A percentile compares a stretch with the other conserved stretches of the same genome.
phyloP scores from a whole-genome alignment of 208 protist genomes.

The Naegleria lovaniensis region DNA sequence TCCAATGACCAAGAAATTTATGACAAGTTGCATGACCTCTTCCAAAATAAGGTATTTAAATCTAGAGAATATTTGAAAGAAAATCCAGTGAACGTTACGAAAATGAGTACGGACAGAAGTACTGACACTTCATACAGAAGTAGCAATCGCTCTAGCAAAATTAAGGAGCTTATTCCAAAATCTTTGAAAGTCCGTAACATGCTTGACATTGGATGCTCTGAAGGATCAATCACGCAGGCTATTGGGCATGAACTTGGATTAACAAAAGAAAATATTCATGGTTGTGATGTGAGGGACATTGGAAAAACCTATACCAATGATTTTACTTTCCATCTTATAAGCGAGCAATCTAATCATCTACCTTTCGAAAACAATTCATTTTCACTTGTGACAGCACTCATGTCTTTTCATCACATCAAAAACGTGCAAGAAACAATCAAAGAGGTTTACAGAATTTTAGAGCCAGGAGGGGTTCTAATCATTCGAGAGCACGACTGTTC shows the following conservation, averaged over 20 bases:
- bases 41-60: background rate
- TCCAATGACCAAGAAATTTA: background rate
- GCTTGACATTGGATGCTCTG: constrained; percentile 20
- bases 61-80: background rate
- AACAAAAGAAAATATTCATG: background rate
- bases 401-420: constrained; percentile 18
- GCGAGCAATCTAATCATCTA: background rate
- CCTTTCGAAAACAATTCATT: background rate
- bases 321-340: background rate
- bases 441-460: constrained; percentile 2
- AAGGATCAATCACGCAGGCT: constrained; percentile 17
- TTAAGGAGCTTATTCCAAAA: background rate
- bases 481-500: constrained; percentile 21
- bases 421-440: background rate
- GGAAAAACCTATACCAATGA: background rate
- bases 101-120: background rate
- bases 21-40: background rate
- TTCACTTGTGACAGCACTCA: constrained; percentile 3
- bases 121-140: background rate
- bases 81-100: background rate
- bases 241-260: background rate
- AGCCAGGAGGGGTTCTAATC: background rate
- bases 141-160: background rate
- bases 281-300: constrained; percentile 20
- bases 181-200: background rate